phyloP scores from a whole-genome alignment of 2,329 filamentous ascomycete species.

The Neofusicoccum sp. region DNA sequence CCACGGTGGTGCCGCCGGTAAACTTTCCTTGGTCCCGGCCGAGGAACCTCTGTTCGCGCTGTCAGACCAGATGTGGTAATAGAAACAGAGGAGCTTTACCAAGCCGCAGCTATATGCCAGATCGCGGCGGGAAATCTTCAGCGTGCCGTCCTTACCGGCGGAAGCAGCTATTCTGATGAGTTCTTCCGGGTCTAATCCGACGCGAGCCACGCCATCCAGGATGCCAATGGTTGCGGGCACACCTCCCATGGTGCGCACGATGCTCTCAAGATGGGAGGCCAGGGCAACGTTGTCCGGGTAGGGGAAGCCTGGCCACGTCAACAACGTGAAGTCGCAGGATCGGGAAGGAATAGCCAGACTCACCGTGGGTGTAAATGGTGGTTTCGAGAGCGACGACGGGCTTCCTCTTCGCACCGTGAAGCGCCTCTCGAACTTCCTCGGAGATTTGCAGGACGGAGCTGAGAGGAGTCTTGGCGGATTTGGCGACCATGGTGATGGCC shows the following conservation, averaged over 20 bases:
- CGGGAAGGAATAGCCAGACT: slow-evolving; percentile 13
- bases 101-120: slow-evolving; percentile 78
- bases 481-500: neutral
- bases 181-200: slow-evolving; percentile 75
- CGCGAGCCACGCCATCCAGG: slow-evolving; percentile 76
- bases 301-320: slow-evolving; percentile 59
- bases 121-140: slow-evolving; percentile 87
- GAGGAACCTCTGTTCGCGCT: neutral
- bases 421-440: slow-evolving; percentile 78
- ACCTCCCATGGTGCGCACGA: slow-evolving; percentile 75
- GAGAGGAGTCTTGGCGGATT: slow-evolving; percentile 31
- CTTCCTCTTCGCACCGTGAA: slow-evolving; percentile 62
- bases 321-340: neutral
- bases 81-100: slow-evolving; percentile 49
- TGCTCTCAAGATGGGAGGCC: slow-evolving; percentile 75
- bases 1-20: slow-evolving; percentile 90
- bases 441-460: slow-evolving; percentile 69
- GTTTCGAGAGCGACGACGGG: slow-evolving; percentile 93
- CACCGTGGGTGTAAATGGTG: slow-evolving; percentile 95
- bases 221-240: slow-evolving; percentile 92
- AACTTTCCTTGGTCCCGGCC: slow-evolving; percentile 43
- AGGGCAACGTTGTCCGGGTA: slow-evolving; percentile 75
- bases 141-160: slow-evolving; percentile 67
- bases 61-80: neutral
- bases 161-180: slow-evolving; percentile 68